Evolutionary conservation across 176 grass and related monocot species (phyloP).

Genomic region (Pontederia paniculata): DNA sequence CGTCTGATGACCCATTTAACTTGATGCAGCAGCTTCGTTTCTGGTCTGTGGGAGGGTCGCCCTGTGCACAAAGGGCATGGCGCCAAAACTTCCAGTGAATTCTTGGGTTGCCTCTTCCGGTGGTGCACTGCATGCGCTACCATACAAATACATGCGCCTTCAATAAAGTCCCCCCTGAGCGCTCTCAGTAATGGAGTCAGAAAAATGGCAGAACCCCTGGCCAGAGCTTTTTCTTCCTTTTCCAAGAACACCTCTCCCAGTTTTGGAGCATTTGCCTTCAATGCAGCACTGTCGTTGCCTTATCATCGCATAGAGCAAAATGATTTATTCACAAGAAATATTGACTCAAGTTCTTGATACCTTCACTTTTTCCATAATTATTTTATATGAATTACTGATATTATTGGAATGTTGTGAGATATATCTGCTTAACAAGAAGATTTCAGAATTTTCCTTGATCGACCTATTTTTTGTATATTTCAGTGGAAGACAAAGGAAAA

Average conservation of each 20-base stretch:
- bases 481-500: too few species aligned
- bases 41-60: too few species aligned
- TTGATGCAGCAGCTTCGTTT: too few species aligned
- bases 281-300: neutral
- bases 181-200: slow-evolving; percentile 8
- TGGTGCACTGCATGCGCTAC: slow-evolving; percentile 11
- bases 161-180: neutral
- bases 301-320: neutral
- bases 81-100: too few species aligned
- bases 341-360: neutral
- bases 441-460: too few species aligned
- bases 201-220: neutral
- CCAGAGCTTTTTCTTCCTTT: slow-evolving; percentile 1
- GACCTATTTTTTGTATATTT: too few species aligned
- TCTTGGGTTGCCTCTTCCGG: neutral
- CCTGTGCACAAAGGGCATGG: too few species aligned
- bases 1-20: too few species aligned
- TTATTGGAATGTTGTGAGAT: too few species aligned
- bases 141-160: slow-evolving; percentile 16
- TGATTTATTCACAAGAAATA: neutral
- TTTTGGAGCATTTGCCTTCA: slow-evolving; percentile 14
- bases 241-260: slow-evolving; percentile 12
- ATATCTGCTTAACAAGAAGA: too few species aligned
- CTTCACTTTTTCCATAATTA: neutral
- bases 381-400: too few species aligned